Conservation (phyloP, 2,329 filamentous ascomycete genomes). For the Monilinia laxa region DNA sequence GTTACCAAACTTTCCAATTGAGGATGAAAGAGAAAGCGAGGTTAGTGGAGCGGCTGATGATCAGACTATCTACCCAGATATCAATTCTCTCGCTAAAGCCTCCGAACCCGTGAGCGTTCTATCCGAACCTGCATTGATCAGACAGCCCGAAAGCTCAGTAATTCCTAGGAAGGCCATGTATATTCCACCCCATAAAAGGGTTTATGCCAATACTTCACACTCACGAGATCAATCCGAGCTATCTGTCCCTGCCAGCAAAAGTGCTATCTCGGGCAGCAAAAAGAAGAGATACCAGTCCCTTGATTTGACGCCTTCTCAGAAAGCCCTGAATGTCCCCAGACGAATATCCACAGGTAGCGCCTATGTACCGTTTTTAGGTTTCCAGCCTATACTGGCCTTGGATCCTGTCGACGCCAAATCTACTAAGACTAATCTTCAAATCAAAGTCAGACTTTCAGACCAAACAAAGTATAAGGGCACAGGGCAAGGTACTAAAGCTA, state of each 20-base stretch:
- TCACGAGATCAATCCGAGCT: neutral
- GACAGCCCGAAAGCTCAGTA: fast-evolving
- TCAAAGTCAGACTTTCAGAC: neutral
- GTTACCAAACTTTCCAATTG: no score
- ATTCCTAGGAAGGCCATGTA: fast-evolving
- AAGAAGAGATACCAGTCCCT: neutral
- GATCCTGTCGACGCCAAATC: fast-evolving
- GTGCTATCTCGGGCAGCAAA: no score
- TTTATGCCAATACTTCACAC: fast-evolving
- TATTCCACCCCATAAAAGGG: neutral
- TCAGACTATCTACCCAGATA: fast-evolving
- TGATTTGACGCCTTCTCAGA: neutral
- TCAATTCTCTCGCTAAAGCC: fast-evolving
- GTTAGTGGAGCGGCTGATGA: no score
- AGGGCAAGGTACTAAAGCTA: neutral
- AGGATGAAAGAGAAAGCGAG: neutral
- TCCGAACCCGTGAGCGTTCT: neutral
- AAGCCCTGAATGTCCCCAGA: neutral
- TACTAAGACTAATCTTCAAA: fast-evolving
- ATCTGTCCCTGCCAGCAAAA: fast-evolving
- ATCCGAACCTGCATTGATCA: neutral
- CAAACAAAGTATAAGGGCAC: neutral
- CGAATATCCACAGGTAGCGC: neutral
- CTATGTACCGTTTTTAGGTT: neutral
- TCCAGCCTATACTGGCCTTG: neutral